A percentile compares a stretch with the other conserved stretches of the same genome.
These are phyloP conservation scores for Paecilomyces dactylethromorphus DNA, from an alignment of 2,329 filamentous ascomycete species.

Conservation along the genomic window DNA sequence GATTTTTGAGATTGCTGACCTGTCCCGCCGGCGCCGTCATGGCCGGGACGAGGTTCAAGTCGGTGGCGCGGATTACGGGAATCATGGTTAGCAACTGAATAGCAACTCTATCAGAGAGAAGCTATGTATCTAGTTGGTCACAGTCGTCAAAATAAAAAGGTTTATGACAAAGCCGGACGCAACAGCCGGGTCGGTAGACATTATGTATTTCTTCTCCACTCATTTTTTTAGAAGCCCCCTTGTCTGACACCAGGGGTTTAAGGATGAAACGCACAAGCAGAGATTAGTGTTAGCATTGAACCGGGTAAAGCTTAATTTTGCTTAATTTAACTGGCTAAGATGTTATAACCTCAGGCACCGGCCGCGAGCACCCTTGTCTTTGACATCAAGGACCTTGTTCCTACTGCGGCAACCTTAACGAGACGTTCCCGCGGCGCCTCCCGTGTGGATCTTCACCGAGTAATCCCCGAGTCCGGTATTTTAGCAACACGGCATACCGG, in stretches of 20 bases:
- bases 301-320: too few species aligned
- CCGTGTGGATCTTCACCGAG: too few species aligned
- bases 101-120: neutral
- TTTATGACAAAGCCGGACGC: neutral
- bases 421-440: too few species aligned
- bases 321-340: too few species aligned
- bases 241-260: neutral
- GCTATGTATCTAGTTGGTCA: neutral
- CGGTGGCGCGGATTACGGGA: neutral
- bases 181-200: neutral
- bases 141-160: too few species aligned
- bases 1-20: conserved; percentile 1
- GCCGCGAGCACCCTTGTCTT: too few species aligned
- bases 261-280: neutral
- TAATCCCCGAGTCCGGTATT: too few species aligned
- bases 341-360: too few species aligned
- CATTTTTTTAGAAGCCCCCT: neutral
- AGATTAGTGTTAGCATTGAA: too few species aligned
- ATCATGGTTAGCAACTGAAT: neutral
- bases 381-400: too few species aligned
- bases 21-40: neutral
- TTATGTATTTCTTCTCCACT: neutral
- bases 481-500: too few species aligned
- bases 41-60: neutral
- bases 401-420: too few species aligned